Conservation (phyloP, 164 flowering plant genomes). For the Paratinospora sagittata region DNA sequence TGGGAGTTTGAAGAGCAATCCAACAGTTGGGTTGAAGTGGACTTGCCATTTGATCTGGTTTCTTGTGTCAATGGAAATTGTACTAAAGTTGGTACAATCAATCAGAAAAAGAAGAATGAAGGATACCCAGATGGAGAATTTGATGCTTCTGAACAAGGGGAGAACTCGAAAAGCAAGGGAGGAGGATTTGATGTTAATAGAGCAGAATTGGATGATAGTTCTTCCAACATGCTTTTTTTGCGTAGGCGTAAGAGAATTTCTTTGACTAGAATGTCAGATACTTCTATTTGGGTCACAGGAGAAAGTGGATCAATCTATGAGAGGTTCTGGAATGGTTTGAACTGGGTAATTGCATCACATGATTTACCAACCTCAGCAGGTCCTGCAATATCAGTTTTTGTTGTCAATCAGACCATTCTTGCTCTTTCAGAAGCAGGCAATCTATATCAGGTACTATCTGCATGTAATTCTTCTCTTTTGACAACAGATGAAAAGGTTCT, state of each 20-base stretch:
- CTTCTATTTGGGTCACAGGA: constrained; percentile 76
- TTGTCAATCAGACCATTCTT: constrained; percentile 65
- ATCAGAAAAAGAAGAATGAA: constrained; percentile 13
- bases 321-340: constrained; percentile 91
- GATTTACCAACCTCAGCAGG: constrained; percentile 56
- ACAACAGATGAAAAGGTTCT: background rate
- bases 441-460: constrained; percentile 55
- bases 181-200: constrained; percentile 6
- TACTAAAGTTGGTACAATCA: constrained; percentile 49
- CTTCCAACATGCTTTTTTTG: constrained; percentile 28
- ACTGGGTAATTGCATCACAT: constrained; percentile 87
- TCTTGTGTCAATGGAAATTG: constrained; percentile 60
- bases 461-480: background rate
- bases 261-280: constrained; percentile 57
- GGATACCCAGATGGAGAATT: constrained; percentile 4
- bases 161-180: constrained; percentile 15
- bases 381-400: constrained; percentile 46
- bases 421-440: constrained; percentile 60
- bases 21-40: constrained; percentile 59
- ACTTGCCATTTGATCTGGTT: constrained; percentile 64
- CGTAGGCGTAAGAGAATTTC: constrained; percentile 58
- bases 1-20: constrained; percentile 64
- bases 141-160: constrained; percentile 9
- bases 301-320: constrained; percentile 80
- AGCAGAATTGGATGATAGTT: constrained; percentile 17